Evolutionary conservation across 1,284 basidiomycete genomes (phyloP), one percentile per base, ranked within the genome.

Genomic region (Acaromyces ingoldii): DNA sequence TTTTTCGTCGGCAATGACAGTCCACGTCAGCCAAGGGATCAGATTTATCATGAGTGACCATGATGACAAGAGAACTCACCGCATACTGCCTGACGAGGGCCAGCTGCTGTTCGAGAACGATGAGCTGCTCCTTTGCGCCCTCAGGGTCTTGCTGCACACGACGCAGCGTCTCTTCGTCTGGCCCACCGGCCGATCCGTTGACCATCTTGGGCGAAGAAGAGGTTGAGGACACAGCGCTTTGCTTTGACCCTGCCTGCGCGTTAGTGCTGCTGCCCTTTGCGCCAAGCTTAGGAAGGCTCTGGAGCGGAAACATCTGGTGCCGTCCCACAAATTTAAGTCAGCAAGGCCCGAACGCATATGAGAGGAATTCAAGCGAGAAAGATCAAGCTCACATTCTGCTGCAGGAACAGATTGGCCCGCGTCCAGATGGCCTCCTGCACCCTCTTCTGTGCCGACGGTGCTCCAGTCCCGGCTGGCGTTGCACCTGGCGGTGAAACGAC

Each of bases 341-440:
- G n/a, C n/a, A n/a, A n/a, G n/a, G n/a, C n/a, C n/a, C n/a, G n/a
- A n/a, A n/a, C n/a, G n/a, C 7, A 36, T 37, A 15, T 9, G 34
- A 37, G 34, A n/a, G 34, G 34, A 37, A 22, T 6, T 9, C n/a
- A 38, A 36, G 36, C 43, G 43, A 30, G 49, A 57, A 9, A 29
- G 21, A 25, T 28, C 26, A 68, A 79, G 33, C 88, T 84, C 85
- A 92, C 88, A 61, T 95, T 85, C 71, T 87, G 88, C 70, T 90
- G 86, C 63, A 98, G 78, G 74, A 93, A 96, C 17, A 84, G 51
- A 51, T 83, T 88, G 0, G 90, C 88, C 1, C 87, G 81, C 1
- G 83, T 82, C 55, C 85, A 80, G 19, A 98, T 85, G 0, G 91
- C 89, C 22, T 81, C 79, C 72, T 95, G 89, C 7, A 97, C 82